A percentile compares a stretch with the other conserved stretches of the same genome.
phyloP scores from a whole-genome alignment of 2,329 filamentous ascomycete genomes.

The Ceratocystis eucalypticola region DNA sequence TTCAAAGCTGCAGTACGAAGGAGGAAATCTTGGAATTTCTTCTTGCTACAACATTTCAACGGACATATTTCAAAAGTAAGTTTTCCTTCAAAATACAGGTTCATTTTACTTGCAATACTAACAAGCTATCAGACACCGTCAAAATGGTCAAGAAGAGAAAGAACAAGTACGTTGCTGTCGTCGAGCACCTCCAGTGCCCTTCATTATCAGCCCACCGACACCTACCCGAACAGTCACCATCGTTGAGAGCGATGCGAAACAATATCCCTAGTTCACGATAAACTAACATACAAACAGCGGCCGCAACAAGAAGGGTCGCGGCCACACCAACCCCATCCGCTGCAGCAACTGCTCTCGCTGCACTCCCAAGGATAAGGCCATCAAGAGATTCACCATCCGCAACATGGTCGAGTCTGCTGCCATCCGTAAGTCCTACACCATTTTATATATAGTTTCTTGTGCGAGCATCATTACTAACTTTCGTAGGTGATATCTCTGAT shows the following conservation, averaged over 20 bases:
- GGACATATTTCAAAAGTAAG: slow-evolving; percentile 19
- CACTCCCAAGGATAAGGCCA: slow-evolving; percentile 99
- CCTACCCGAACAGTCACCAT: neutral
- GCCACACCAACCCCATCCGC: slow-evolving; percentile 98
- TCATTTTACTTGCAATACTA: slow-evolving; percentile 23
- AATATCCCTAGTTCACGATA: neutral
- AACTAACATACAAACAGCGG: slow-evolving; percentile 44
- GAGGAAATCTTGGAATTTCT: slow-evolving; percentile 10
- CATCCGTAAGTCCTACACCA: slow-evolving; percentile 63
- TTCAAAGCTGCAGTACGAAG: slow-evolving; percentile 10
- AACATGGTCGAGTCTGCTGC: slow-evolving; percentile 99
- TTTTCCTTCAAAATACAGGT: slow-evolving; percentile 17
- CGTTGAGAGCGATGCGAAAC: slow-evolving; percentile 21
- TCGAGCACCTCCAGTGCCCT: neutral
- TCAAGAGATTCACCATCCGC: slow-evolving; percentile 99
- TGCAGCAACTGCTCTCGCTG: slow-evolving; percentile 63
- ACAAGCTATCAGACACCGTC: slow-evolving; percentile 38
- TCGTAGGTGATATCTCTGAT: slow-evolving; percentile 96
- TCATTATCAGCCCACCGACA: neutral
- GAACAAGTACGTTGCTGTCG: slow-evolving; percentile 42
- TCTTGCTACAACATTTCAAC: slow-evolving; percentile 18
- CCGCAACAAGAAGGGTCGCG: slow-evolving; percentile 99
- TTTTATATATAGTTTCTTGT: neutral
- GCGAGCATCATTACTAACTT: slow-evolving; percentile 2
- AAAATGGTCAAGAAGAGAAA: slow-evolving; percentile 63